These are phyloP conservation scores for Toxicodendron radicans DNA, from an alignment of 345 rosid genomes.

Conservation along the genomic window DNA sequence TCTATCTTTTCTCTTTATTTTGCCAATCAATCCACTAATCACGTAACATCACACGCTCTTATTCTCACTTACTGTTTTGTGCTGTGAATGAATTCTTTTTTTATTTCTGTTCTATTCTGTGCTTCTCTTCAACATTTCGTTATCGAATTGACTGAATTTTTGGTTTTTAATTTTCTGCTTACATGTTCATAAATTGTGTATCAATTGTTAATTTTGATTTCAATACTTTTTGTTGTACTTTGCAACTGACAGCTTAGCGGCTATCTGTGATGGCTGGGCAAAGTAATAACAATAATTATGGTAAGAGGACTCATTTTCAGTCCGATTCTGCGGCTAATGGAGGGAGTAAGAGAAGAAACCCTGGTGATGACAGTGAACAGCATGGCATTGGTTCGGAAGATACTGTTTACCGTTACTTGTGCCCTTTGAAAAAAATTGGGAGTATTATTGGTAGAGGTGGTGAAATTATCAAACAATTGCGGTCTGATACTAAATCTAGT, in stretches of 20 bases:
- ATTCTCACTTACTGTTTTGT: background rate
- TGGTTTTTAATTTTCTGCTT: background rate
- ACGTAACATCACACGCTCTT: background rate
- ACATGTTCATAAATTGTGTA: background rate
- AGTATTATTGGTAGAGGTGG: conserved; percentile 72
- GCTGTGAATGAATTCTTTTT: background rate
- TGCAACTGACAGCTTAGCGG: background rate
- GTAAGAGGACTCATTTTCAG: conserved; percentile 50
- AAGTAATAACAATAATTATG: conserved; percentile 42
- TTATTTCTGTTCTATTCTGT: background rate
- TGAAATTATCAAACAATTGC: conserved; percentile 57
- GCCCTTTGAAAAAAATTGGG: conserved; percentile 56
- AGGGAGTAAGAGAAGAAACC: conserved; percentile 49
- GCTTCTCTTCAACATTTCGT: too few relatives aligned
- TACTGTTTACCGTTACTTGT: conserved; percentile 61
- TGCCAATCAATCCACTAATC: background rate
- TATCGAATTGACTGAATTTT: too few relatives aligned
- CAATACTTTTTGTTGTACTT: too few relatives aligned
- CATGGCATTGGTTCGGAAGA: conserved; percentile 49
- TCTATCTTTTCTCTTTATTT: background rate
- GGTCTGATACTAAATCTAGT: conserved; percentile 56
- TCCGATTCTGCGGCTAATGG: conserved; percentile 44
- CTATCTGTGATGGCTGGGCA: conserved; percentile 43
- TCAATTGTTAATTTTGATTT: background rate
- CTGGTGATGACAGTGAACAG: conserved; percentile 46